Evolutionary conservation across 331 rosid species (phyloP), one percentile per base, ranked within the genome.

Genomic region (Dryas integrifolia): DNA sequence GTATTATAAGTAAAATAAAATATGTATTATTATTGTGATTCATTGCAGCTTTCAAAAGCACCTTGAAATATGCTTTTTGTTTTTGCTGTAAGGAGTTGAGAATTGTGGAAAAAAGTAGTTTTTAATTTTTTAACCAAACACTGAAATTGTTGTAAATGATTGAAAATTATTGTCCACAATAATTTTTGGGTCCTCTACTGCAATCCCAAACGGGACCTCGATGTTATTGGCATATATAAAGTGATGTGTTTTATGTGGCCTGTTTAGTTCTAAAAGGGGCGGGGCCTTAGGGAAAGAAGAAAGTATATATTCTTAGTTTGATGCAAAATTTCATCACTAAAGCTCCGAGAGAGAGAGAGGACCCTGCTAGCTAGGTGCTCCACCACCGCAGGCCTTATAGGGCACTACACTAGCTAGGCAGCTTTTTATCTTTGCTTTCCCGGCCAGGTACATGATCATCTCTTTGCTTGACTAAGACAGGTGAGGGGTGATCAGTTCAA

Each of bases 321-420:
- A 82, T 81, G 64, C 77, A 78, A 74, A 78, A 71, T 63, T 69
- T 65, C 70, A 65, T 50, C 38, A 62, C 21, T 13, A 14, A 30
- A 15, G 63, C 52, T 6, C 1, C 15, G 24, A 21, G 24, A 21
- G 24, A 21, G 24, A 21, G 24, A 21, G 24, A 66, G 59, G 72
- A 51, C 12, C 38, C 9, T n/a, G 47, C 4, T 68, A 9, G 39
- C 49, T 51, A 45, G 67, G 46, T 60, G 58, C 53, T 60, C 63
- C 49, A 59, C 49, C 58, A 59, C 47, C 13, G 49, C 57, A 58
- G 65, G 65, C 52, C 73, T 47, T 58, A 53, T 38, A 24, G 43
- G 76, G 65, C 30, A 55, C 35, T 30, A 30, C 35, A 30, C 35
- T 30, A 30, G 3, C 35, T 30, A 30, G 35, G 35, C 35, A 12